These are phyloP conservation scores for Magnolia officinalis DNA, from an alignment of 164 flowering plant genomes.

Conservation along the genomic window DNA sequence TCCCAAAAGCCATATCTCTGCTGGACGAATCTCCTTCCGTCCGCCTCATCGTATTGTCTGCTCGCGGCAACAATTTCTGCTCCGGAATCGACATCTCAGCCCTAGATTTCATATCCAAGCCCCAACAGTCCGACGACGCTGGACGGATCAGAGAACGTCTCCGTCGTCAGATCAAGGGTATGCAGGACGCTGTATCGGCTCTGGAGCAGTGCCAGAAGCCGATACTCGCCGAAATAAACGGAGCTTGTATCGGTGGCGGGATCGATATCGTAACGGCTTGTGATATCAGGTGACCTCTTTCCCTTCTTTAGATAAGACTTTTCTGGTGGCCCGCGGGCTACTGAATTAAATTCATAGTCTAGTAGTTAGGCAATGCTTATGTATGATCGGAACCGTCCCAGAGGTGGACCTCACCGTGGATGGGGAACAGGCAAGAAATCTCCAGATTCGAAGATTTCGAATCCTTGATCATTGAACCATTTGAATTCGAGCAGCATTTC, in stretches of 20 bases:
- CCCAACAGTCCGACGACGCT: constrained; percentile 28
- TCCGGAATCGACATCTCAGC: constrained; percentile 72
- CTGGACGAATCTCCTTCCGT: constrained; percentile 69
- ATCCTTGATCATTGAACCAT: too few relatives aligned
- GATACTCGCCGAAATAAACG: constrained; percentile 63
- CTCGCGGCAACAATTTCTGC: constrained; percentile 66
- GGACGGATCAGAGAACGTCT: constrained; percentile 59
- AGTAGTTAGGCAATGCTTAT: not conserved
- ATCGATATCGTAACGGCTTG: constrained; percentile 81
- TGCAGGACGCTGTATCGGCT: constrained; percentile 72
- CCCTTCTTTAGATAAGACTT: not conserved
- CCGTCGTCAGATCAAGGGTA: constrained; percentile 46
- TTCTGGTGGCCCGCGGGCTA: too few relatives aligned
- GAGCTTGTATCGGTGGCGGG: constrained; percentile 87
- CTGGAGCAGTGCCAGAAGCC: constrained; percentile 79
- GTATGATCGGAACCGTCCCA: not conserved
- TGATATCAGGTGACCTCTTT: constrained; percentile 48
- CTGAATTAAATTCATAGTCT: not conserved
- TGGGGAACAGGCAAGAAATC: too few relatives aligned
- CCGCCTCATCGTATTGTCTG: constrained; percentile 61
- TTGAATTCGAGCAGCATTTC: too few relatives aligned
- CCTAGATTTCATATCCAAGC: constrained; percentile 15
- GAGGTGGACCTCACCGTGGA: too few relatives aligned
- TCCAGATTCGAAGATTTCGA: too few relatives aligned
- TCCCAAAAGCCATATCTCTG: constrained; percentile 57